A percentile compares a stretch with the other conserved stretches of the same genome.
Evolutionary conservation across 2,329 filamentous ascomycete genomes (phyloP).

Genomic region (Hypoxylon sp.): DNA sequence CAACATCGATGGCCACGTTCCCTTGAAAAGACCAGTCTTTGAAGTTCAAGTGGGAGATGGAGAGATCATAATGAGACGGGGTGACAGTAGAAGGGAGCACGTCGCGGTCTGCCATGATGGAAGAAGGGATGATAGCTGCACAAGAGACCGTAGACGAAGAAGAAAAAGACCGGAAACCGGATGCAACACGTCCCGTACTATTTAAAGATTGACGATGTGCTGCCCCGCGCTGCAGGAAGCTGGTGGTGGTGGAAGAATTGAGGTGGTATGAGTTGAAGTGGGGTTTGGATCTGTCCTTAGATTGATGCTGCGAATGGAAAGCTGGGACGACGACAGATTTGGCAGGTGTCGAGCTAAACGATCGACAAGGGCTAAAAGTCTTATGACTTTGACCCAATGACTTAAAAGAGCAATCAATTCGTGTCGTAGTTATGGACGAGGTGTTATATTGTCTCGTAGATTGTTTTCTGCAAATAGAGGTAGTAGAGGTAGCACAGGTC

Average conservation of each 20-base stretch:
- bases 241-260: constrained; percentile 3
- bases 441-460: constrained; percentile 19
- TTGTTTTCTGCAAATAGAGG: constrained; percentile 12
- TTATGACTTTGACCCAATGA: constrained; percentile 24
- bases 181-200: constrained; percentile 8
- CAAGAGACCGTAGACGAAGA: constrained; percentile 40
- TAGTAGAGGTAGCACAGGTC: constrained; percentile 2
- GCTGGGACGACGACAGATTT: constrained; percentile 28
- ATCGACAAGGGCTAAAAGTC: constrained; percentile 22
- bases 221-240: constrained; percentile 10
- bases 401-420: constrained; percentile 30
- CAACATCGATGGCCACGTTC: constrained; percentile 77
- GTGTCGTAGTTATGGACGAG: constrained; percentile 12
- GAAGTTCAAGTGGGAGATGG: constrained; percentile 83
- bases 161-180: constrained; percentile 37
- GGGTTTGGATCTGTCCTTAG: constrained; percentile 29
- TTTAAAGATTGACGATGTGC: constrained; percentile 16
- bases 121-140: constrained; percentile 46
- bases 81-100: constrained; percentile 73
- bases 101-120: constrained; percentile 67
- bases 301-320: constrained; percentile 30
- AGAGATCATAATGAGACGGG: constrained; percentile 85
- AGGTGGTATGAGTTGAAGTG: constrained; percentile 21
- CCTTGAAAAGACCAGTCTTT: constrained; percentile 80
- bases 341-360: constrained; percentile 39